Conservation (phyloP, 2,329 filamentous ascomycete genomes). For the Colletotrichum sp. region DNA sequence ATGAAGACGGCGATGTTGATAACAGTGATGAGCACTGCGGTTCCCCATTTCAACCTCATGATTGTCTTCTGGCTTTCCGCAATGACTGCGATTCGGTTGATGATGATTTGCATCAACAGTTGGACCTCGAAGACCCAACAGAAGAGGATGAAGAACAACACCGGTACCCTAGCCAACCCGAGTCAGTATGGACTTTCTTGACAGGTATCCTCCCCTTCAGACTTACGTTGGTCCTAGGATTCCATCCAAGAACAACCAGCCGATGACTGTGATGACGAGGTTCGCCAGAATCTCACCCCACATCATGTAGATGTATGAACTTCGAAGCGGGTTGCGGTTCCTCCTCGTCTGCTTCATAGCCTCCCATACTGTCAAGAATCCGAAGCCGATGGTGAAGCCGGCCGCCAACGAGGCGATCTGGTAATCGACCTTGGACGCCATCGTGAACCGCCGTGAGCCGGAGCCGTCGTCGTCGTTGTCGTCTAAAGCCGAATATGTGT, state of each 20-base stretch:
- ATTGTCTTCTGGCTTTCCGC: conserved; percentile 42
- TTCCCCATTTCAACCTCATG: conserved; percentile 48
- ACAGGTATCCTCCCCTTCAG: neutral
- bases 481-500: neutral
- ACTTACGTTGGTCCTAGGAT: conserved; percentile 34
- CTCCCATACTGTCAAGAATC: conserved; percentile 42
- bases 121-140: conserved; percentile 53
- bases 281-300: conserved; percentile 49
- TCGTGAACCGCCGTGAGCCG: neutral
- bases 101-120: conserved; percentile 58
- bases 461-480: neutral
- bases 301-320: conserved; percentile 47
- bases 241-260: conserved; percentile 42
- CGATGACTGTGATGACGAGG: conserved; percentile 39
- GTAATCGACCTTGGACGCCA: conserved; percentile 26
- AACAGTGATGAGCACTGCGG: conserved; percentile 44
- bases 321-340: conserved; percentile 35
- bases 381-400: conserved; percentile 44
- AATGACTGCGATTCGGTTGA: conserved; percentile 57
- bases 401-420: conserved; percentile 33
- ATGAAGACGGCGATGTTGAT: conserved; percentile 59
- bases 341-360: conserved; percentile 45
- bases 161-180: conserved; percentile 27
- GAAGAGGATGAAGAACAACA: conserved; percentile 39
- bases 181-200: neutral